A percentile compares a stretch with the other conserved stretches of the same genome.
These are phyloP conservation scores for Prunus persica DNA, from an alignment of 306 rosid genomes.

Conservation along the genomic window DNA sequence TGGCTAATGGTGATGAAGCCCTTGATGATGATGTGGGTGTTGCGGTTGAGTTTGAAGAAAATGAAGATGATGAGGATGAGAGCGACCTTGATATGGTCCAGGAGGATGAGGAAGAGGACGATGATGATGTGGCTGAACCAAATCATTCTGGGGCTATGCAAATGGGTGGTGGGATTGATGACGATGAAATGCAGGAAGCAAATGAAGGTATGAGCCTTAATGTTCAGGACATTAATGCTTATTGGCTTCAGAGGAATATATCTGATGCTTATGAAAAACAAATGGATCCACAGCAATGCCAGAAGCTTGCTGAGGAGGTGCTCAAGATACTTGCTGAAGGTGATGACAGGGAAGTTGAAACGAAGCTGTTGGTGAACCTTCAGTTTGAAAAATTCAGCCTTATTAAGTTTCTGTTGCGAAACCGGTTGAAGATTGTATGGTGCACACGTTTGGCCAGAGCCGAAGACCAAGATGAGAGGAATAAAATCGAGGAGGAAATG, in stretches of 20 bases:
- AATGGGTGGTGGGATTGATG: conserved; percentile 91
- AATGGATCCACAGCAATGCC: conserved; percentile 90
- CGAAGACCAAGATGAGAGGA: conserved; percentile 75
- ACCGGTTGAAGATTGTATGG: conserved; percentile 85
- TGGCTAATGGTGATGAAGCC: conserved; percentile 56
- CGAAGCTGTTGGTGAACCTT: conserved; percentile 58
- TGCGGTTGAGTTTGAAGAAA: conserved; percentile 92
- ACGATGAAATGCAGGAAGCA: conserved; percentile 79
- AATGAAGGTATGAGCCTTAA: conserved; percentile 80
- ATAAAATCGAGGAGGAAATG: conserved; percentile 89
- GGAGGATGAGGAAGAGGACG: conserved; percentile 82
- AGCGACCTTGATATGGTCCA: conserved; percentile 93
- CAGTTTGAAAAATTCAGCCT: conserved; percentile 74
- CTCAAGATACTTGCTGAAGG: conserved; percentile 79
- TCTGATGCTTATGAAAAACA: conserved; percentile 83
- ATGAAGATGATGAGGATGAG: conserved; percentile 90
- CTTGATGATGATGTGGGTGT: conserved; percentile 91
- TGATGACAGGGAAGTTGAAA: conserved; percentile 76
- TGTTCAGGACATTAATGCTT: conserved; percentile 95
- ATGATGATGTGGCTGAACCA: conserved; percentile 63
- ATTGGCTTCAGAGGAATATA: conserved; percentile 97
- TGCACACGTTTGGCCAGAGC: conserved; percentile 90
- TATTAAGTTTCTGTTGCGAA: conserved; percentile 63
- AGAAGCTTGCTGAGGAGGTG: conserved; percentile 84
- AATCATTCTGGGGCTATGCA: conserved; percentile 73